Evolutionary conservation across 2,329 filamentous ascomycete genomes (phyloP).

Genomic region (Beauveria scarabaeidicola): DNA sequence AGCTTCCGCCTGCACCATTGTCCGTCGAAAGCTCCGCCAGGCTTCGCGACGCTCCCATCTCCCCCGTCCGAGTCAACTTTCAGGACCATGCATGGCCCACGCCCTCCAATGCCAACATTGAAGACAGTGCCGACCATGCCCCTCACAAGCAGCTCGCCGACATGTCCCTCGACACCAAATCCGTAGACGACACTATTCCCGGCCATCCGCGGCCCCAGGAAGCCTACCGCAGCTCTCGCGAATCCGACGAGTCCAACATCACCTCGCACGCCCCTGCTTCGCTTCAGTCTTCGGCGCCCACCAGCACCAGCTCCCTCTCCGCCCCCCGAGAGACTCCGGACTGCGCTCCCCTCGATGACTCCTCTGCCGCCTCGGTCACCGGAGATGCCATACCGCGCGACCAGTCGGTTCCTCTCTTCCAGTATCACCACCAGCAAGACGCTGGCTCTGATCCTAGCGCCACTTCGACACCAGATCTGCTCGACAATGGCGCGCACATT

Average conservation of each 20-base stretch:
- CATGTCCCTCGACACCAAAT: conserved; percentile 1
- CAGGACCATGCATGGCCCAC: conserved; percentile 44
- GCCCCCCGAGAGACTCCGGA: conserved; percentile 41
- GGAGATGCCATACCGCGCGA: conserved; percentile 34
- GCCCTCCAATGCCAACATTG: conserved; percentile 45
- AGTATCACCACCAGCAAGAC: conserved; percentile 53
- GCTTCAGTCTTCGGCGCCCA: conserved; percentile 43
- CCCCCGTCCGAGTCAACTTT: conserved; percentile 48
- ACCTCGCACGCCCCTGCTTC: conserved; percentile 40
- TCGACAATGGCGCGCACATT: conserved; percentile 41
- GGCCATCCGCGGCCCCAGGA: conserved; percentile 27
- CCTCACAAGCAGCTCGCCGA: neutral
- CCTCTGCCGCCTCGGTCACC: conserved; percentile 41
- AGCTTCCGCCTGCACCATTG: conserved; percentile 26
- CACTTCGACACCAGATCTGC: conserved; percentile 43
- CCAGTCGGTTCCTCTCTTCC: conserved; percentile 46
- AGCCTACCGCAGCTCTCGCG: conserved; percentile 40
- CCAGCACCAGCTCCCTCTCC: conserved; percentile 48
- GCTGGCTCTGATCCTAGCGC: conserved; percentile 34
- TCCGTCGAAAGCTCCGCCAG: conserved; percentile 29
- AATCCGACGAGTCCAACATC: conserved; percentile 43
- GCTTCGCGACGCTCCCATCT: conserved; percentile 44
- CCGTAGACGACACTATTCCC: conserved; percentile 22
- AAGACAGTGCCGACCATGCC: conserved; percentile 26
- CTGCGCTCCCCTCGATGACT: conserved; percentile 34